phyloP scores from a whole-genome alignment of 768 basidiomycete genomes.

The Lactarius sp. region DNA sequence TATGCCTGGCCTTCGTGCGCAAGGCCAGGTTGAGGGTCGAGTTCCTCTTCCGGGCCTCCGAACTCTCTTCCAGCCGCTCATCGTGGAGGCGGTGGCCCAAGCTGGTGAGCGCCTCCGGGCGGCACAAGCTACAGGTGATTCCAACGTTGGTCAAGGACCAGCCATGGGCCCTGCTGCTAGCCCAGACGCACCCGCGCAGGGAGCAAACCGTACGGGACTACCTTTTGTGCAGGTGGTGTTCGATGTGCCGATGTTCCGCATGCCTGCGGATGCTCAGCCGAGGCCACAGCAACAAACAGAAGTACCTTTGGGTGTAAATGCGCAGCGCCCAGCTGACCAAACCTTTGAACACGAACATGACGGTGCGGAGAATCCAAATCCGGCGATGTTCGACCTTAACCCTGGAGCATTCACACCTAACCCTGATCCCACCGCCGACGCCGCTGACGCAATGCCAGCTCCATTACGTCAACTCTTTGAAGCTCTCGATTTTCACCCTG shows the following conservation, averaged over 20 bases:
- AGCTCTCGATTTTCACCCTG: constrained; percentile 9
- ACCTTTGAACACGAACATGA: not conserved
- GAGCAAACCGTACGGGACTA: not conserved
- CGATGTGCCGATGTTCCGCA: constrained; percentile 17
- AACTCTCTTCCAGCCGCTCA: constrained; percentile 21
- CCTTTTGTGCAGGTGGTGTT: constrained; percentile 19
- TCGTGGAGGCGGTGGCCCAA: constrained; percentile 18
- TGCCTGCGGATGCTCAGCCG: constrained; percentile 8
- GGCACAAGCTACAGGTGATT: constrained; percentile 6
- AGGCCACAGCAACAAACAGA: constrained; percentile 9
- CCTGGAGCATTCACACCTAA: constrained; percentile 5
- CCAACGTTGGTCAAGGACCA: not conserved
- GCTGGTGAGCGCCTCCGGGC: constrained; percentile 17
- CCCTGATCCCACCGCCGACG: not conserved
- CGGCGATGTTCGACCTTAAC: not conserved
- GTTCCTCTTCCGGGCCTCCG: constrained; percentile 22
- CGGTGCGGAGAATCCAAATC: not conserved
- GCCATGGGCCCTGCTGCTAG: not conserved
- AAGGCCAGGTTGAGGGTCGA: constrained; percentile 20
- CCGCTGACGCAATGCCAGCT: constrained; percentile 3
- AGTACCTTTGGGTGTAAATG: not conserved
- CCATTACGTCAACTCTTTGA: constrained; percentile 14
- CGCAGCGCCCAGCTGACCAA: not conserved
- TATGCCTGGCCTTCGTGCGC: constrained; percentile 21
- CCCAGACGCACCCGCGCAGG: not conserved